A percentile compares a stretch with the other conserved stretches of the same genome.
Conservation (phyloP, 2,329 filamentous ascomycete species). For the Nigrospora oryzae region DNA sequence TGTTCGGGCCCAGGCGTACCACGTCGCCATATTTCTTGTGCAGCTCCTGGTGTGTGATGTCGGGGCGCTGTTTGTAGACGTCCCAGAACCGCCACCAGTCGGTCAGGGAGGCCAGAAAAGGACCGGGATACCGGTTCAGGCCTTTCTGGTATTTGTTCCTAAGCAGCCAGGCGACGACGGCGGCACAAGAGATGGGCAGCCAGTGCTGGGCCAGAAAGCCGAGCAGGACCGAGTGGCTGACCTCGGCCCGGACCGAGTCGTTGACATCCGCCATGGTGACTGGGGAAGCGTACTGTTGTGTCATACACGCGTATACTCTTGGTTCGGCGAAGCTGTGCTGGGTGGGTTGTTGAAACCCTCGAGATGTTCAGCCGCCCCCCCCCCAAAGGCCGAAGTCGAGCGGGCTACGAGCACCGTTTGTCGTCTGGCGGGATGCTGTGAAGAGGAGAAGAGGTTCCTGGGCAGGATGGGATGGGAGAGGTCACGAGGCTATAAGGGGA, state of each 20-base stretch:
- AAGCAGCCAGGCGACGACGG: slow-evolving; percentile 31
- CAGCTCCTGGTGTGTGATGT: slow-evolving; percentile 58
- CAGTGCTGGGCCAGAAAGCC: slow-evolving; percentile 31
- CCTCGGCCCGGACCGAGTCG: not conserved
- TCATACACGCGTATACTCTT: not conserved
- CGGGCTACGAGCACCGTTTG: no score
- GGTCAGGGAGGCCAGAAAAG: slow-evolving; percentile 56
- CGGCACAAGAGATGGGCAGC: slow-evolving; percentile 24
- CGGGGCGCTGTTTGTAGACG: slow-evolving; percentile 54
- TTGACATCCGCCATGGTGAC: not conserved
- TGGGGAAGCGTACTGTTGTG: no score
- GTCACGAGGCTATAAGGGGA: no score
- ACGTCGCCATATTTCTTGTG: slow-evolving; percentile 67
- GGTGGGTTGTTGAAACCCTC: slow-evolving; percentile 2
- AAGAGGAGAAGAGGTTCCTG: no score
- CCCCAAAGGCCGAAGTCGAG: no score
- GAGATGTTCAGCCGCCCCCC: not conserved
- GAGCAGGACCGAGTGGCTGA: slow-evolving; percentile 18
- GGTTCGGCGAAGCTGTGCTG: not conserved
- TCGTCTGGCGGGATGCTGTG: no score
- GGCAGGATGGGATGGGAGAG: no score
- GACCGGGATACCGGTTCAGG: slow-evolving; percentile 65
- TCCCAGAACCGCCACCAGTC: slow-evolving; percentile 71
- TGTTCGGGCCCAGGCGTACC: slow-evolving; percentile 67
- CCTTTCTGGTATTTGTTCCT: slow-evolving; percentile 45